Conservation (phyloP, 768 basidiomycete species). For the Boletus rufocinnamomeus region DNA sequence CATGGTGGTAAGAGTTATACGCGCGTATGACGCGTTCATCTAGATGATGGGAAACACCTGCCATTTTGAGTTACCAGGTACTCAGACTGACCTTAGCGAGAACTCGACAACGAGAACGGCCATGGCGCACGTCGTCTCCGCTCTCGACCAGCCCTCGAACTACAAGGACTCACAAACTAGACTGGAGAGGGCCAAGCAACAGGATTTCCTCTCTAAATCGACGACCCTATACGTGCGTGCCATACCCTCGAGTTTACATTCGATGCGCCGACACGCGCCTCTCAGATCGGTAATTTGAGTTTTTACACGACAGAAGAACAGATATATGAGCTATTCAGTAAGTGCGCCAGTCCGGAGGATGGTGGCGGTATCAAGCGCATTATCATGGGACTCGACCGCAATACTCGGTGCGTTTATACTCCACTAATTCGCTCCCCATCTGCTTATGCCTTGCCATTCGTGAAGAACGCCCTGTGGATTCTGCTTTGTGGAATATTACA, state of each 20-base stretch:
- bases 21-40: constrained; percentile 33
- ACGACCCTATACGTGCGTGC: constrained; percentile 85
- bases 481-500: constrained; percentile 96
- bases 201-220: constrained; percentile 79
- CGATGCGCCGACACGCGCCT: constrained; percentile 12
- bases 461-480: constrained; percentile 88
- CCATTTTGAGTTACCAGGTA: constrained; percentile 21
- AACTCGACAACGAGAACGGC: constrained; percentile 19
- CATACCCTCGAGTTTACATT: constrained; percentile 15
- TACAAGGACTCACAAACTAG: constrained; percentile 93
- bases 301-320: constrained; percentile 97
- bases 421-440: background rate
- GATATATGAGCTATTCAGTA: constrained; percentile 90
- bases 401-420: constrained; percentile 62
- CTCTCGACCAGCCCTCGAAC: constrained; percentile 92
- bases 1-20: constrained; percentile 49
- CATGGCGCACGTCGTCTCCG: constrained; percentile 84
- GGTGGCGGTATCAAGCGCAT: constrained; percentile 91
- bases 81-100: background rate
- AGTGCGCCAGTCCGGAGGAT: constrained; percentile 85
- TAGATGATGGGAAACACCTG: constrained; percentile 30
- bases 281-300: constrained; percentile 86
- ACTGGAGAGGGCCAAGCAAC: constrained; percentile 76
- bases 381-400: constrained; percentile 92
- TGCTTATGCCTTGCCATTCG: constrained; percentile 13